These are phyloP conservation scores for Fusarium graminum DNA, from an alignment of 2,329 filamentous ascomycete species.

Conservation along the genomic window DNA sequence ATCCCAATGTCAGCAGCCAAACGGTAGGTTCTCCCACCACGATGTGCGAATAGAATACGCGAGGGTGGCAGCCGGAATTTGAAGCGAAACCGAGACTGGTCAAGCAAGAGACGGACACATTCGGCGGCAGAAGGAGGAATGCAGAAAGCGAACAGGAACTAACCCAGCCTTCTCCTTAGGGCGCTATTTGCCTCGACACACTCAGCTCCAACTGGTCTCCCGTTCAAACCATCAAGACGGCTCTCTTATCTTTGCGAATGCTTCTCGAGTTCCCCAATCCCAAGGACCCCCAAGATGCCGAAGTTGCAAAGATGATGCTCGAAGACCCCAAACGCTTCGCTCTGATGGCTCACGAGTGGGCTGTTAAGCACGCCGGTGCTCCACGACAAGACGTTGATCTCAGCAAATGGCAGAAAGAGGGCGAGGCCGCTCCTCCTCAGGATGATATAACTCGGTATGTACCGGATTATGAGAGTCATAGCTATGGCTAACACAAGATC, in stretches of 20 bases:
- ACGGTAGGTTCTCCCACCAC: constrained; percentile 71
- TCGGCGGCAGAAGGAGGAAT: neutral
- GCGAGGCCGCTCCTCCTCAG: constrained; percentile 53
- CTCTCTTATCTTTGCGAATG: constrained; percentile 91
- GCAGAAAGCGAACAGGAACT: constrained; percentile 15
- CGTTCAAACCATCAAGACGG: constrained; percentile 95
- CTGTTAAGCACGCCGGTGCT: constrained; percentile 84
- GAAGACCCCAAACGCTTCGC: constrained; percentile 83
- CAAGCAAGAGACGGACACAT: neutral
- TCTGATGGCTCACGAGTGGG: constrained; percentile 89
- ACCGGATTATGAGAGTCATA: neutral
- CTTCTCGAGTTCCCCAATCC: constrained; percentile 94
- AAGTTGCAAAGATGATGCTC: constrained; percentile 92
- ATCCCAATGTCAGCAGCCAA: constrained; percentile 95
- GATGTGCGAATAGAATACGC: neutral
- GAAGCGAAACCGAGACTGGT: neutral
- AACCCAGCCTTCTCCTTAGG: constrained; percentile 65
- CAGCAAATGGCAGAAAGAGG: constrained; percentile 63
- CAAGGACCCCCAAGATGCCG: constrained; percentile 95
- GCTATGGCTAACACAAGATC: neutral
- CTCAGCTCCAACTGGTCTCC: constrained; percentile 92
- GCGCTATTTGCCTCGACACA: constrained; percentile 96
- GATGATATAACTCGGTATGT: constrained; percentile 51
- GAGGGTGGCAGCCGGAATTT: neutral
- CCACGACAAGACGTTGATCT: constrained; percentile 62